phyloP scores from a whole-genome alignment of 352 stramenopile genomes.

The Aphanomyces euteiches region DNA sequence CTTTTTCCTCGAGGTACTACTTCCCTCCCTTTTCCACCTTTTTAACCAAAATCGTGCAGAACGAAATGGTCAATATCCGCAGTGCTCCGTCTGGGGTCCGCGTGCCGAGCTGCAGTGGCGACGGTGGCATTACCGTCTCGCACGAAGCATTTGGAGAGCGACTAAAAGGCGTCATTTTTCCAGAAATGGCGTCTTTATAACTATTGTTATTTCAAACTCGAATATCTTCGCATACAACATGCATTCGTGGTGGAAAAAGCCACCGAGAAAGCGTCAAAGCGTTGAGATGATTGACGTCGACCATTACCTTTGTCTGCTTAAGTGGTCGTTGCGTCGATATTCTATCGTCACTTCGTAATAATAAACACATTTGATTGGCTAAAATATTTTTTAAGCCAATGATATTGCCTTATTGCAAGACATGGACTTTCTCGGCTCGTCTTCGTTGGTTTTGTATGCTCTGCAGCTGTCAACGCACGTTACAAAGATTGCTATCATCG shows the following conservation, averaged over 20 bases:
- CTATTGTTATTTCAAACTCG: background rate
- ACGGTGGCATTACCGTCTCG: conserved; percentile 67
- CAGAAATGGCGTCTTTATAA: conserved; percentile 80
- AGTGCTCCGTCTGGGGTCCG: conserved; percentile 70
- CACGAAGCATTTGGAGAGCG: conserved; percentile 80
- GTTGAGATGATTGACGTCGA: background rate
- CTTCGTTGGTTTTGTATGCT: no score
- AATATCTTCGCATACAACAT: background rate
- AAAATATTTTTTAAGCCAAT: no score
- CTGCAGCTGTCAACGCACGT: no score
- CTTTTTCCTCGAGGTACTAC: conserved; percentile 86
- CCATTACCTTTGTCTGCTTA: background rate
- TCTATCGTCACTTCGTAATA: background rate
- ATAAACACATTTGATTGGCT: no score
- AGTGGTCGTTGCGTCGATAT: background rate
- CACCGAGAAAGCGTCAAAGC: background rate
- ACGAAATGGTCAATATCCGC: conserved; percentile 81
- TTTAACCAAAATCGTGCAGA: conserved; percentile 39
- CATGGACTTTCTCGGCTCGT: no score
- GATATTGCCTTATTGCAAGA: no score
- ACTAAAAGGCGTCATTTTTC: conserved; percentile 65
- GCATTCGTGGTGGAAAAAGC: background rate
- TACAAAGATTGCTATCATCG: no score
- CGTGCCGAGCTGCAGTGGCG: conserved; percentile 66
- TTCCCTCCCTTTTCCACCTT: background rate